Evolutionary conservation across 2,329 filamentous ascomycete species (phyloP).

Genomic region (Xylaria sp.): DNA sequence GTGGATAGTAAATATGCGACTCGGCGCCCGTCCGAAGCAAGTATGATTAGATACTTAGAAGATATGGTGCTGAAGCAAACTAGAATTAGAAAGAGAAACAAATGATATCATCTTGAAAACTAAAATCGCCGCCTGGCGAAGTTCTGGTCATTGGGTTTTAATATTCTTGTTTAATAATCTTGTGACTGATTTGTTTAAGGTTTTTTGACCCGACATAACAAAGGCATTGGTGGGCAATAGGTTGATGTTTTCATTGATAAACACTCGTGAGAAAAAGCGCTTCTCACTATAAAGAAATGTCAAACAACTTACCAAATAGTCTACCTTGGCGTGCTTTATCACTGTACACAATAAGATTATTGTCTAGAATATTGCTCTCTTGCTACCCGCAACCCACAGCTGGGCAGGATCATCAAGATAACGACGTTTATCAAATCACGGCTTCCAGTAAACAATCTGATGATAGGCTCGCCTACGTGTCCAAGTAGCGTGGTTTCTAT

Average conservation of each 20-base stretch:
- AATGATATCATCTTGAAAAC: neutral
- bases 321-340: neutral
- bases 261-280: neutral
- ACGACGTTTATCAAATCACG: neutral
- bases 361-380: neutral
- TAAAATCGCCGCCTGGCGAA: neutral
- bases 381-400: neutral
- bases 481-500: neutral
- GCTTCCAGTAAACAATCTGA: neutral
- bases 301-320: too few species aligned
- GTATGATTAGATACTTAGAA: neutral
- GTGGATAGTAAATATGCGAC: neutral
- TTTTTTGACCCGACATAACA: neutral
- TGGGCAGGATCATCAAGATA: neutral
- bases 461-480: neutral
- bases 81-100: neutral
- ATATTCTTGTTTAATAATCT: neutral
- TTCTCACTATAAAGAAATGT: neutral
- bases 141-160: neutral
- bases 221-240: conserved; percentile 1
- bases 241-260: neutral
- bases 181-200: too few species aligned
- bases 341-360: neutral
- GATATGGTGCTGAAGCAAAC: neutral
- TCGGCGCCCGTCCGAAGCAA: neutral